A percentile compares a stretch with the other conserved stretches of the same genome.
Conservation (phyloP, 345 rosid species). For the Citrus inodora region DNA sequence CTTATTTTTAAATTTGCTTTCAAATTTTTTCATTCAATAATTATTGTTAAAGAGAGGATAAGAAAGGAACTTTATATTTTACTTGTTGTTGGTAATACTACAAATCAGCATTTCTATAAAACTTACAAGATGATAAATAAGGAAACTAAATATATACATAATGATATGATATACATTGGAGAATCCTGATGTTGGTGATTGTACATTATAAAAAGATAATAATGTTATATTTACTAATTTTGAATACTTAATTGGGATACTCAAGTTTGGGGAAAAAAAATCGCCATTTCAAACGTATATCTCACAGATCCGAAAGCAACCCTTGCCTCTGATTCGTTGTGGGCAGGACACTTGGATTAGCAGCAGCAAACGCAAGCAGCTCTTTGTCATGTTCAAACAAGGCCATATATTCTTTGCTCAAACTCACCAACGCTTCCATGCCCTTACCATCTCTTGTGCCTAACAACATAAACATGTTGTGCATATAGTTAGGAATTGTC, state of each 20-base stretch:
- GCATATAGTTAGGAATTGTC: background rate
- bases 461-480: background rate
- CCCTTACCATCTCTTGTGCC: slow-evolving; percentile 24
- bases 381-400: slow-evolving; percentile 16
- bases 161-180: too few species aligned
- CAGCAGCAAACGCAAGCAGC: slow-evolving; percentile 16
- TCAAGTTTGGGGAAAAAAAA: too few species aligned
- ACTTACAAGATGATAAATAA: background rate
- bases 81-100: too few species aligned
- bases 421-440: slow-evolving; percentile 17
- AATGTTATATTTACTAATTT: too few species aligned
- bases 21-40: too few species aligned
- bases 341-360: slow-evolving; percentile 2
- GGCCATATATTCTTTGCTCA: slow-evolving; percentile 22
- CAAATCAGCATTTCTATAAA: background rate
- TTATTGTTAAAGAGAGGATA: too few species aligned
- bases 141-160: background rate
- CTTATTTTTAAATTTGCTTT: too few species aligned
- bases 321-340: background rate
- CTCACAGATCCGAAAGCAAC: background rate
- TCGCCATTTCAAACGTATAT: background rate
- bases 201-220: too few species aligned
- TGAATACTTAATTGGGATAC: too few species aligned
- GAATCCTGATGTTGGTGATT: too few species aligned
- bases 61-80: too few species aligned